Evolutionary conservation across 1,139 yeast genomes (phyloP), one percentile per base, ranked within the genome.

Genomic region (Candida sp.): DNA sequence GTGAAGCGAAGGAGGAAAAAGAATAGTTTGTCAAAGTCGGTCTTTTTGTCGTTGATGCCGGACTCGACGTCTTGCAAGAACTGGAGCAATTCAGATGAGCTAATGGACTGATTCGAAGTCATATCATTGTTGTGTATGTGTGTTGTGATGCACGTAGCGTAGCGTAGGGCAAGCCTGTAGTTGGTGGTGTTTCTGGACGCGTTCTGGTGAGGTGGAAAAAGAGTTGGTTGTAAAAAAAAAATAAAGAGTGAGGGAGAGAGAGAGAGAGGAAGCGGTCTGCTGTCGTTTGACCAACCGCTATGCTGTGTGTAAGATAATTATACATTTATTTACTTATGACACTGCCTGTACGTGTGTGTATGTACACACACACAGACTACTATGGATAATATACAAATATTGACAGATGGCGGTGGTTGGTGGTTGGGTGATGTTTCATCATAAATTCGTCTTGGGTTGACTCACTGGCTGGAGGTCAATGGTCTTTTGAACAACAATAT

Each of bases 401-500:
- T 28, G 31, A 23, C 3, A 17, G 42, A 39, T 26, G 23, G 27
- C 39, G 5, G 8, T 35, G 39, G 7, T n/a, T n/a, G 11, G 11
- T 17, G 31, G 44, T 5, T 4, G 22, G 8, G 12, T 22, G 7
- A 17, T 22, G 23, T 17, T 17, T 17, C 17, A 17, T 17, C 17
- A 17, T 17, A 17, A 7, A 6, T 34, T 12, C 38, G 17, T 34
- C 12, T 39, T 39, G 12, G 9, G 23, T 26, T 44, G 22, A 4
- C 11, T 32, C 28, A 57, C 39, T 58, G 66, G 12, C 68, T 66
- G 49, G 69, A 71, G 58, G 73, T 75, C 51, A 70, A 73, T 51
- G 87, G 82, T 62, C 91, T 77, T 67, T 93, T 94, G 77, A 96
- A 96, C 57, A 96, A 78, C 56, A 96, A 75, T 55, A 96, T 94